phyloP scores from a whole-genome alignment of 169 alveolate species.

The Hepatocystis sp. region DNA sequence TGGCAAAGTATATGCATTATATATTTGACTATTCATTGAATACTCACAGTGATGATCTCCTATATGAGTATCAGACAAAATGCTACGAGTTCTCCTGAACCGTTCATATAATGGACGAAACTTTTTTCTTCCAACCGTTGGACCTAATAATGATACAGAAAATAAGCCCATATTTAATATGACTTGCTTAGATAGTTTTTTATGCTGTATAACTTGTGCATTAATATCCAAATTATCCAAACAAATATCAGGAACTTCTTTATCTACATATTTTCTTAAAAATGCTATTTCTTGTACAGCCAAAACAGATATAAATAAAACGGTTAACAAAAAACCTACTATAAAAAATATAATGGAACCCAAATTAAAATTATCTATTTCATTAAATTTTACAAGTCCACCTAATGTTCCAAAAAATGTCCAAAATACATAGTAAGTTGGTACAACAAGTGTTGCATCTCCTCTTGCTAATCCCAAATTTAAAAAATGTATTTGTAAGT shows the following conservation, averaged over 20 bases:
- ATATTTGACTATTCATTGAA: conserved; percentile 72
- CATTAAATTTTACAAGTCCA: conserved; percentile 89
- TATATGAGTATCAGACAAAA: conserved; percentile 82
- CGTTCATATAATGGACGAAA: conserved; percentile 81
- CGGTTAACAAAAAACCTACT: conserved; percentile 81
- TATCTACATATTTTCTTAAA: conserved; percentile 83
- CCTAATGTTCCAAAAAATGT: conserved; percentile 90
- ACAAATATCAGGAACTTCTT: conserved; percentile 82
- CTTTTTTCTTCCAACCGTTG: conserved; percentile 82
- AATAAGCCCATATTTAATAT: conserved; percentile 84
- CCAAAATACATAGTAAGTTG: conserved; percentile 89
- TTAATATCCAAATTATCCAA: conserved; percentile 80
- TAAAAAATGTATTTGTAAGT: conserved; percentile 87
- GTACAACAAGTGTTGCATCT: conserved; percentile 89
- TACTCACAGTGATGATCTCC: conserved; percentile 82
- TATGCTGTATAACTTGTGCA: conserved; percentile 81
- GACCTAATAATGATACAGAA: conserved; percentile 81
- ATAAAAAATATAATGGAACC: conserved; percentile 79
- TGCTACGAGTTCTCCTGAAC: conserved; percentile 81
- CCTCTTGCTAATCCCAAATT: conserved; percentile 88
- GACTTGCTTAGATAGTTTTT: conserved; percentile 82
- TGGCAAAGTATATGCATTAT: conserved; percentile 72
- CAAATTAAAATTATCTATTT: conserved; percentile 84
- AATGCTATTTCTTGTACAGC: conserved; percentile 85
- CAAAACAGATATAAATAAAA: conserved; percentile 79